A percentile compares a stretch with the other conserved stretches of the same genome.
Conservation (phyloP, 129 eudicot species). For the Flaveria bidentis region DNA sequence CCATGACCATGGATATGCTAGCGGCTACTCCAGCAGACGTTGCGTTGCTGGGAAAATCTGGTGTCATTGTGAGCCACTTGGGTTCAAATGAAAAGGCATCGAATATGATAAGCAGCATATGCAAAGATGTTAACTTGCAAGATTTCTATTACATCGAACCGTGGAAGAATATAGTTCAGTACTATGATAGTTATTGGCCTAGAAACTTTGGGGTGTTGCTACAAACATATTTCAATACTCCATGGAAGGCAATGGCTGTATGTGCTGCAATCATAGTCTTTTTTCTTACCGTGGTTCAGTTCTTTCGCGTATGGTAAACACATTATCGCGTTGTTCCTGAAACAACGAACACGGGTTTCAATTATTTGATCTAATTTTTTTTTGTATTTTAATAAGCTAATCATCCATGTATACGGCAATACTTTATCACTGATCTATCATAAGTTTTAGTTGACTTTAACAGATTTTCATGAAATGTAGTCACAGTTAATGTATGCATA, state of each 20-base stretch:
- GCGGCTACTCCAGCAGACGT: conserved; percentile 2
- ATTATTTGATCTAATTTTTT: too few species aligned
- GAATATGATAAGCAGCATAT: conserved; percentile 16
- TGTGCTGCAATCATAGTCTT: conserved; percentile 15
- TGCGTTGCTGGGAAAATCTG: background rate
- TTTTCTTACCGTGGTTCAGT: background rate
- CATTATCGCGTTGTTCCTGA: background rate
- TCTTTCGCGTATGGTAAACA: background rate
- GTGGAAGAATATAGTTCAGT: background rate
- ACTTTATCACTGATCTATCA: too few species aligned
- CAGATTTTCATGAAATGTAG: too few species aligned
- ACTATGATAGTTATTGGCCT: background rate
- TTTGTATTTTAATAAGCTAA: too few species aligned
- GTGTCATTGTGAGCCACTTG: background rate
- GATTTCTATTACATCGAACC: background rate
- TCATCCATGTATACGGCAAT: too few species aligned
- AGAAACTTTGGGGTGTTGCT: conserved; percentile 1
- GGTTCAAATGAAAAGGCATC: conserved; percentile 1
- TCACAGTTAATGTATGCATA: too few species aligned
- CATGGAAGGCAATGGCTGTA: conserved; percentile 18
- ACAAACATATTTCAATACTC: conserved; percentile 5
- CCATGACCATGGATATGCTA: background rate
- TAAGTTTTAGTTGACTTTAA: too few species aligned
- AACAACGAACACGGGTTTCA: background rate
- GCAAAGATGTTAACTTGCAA: conserved; percentile 1